Base-by-base conservation (phyloP, 805 yeast species). In the Spathaspora hagerdaliae region DNA sequence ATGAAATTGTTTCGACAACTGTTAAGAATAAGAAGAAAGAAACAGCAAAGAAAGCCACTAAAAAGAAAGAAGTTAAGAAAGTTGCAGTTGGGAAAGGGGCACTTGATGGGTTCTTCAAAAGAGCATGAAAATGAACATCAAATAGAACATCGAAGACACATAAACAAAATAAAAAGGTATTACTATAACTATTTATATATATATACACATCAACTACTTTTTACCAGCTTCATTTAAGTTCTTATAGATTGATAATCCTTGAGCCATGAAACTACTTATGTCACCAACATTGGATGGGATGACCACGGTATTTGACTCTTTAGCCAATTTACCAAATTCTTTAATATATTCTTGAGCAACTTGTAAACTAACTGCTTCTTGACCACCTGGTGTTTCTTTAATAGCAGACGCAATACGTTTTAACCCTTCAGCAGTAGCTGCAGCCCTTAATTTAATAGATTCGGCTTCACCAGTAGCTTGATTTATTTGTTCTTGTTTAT, bases 281-380 rank as follows among this genome's bases (percentile, higher is more conserved):
- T 87, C 90, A 51, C 86, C 83, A 60, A 87, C 65, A 45, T 83
- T 83, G 9, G 89, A 77, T 12, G 96, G 96, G 26, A 87, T 74
- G 33, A 87, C 83, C 13, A 88, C 75, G 0, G 94, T 85, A 58
- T 85, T 87, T 31, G 84, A 68, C 62, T 86, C 92, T 69, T 87
- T 87, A 26, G 96, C 96, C 56, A 87, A 72, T 55, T 87, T 82
- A 41, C 85, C 84, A 60, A 88, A 87, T 31, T 92, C 87, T 44
- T 82, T 85, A 49, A 87, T 86, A 61, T 87, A 87, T 59, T 83
- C 85, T 59, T 85, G 91, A 12, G 96, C 96, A 37, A 87, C 82
- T 62, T 83, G 89, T 51, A 88, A 74, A 15, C 84, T 71, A 33
- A 87, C 89, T 8, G 95, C 96, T 40, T 85, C 86, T 46, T 66